Evolutionary conservation across 2,329 filamentous ascomycete genomes (phyloP).

Genomic region (Aureobasidium uvarum): DNA sequence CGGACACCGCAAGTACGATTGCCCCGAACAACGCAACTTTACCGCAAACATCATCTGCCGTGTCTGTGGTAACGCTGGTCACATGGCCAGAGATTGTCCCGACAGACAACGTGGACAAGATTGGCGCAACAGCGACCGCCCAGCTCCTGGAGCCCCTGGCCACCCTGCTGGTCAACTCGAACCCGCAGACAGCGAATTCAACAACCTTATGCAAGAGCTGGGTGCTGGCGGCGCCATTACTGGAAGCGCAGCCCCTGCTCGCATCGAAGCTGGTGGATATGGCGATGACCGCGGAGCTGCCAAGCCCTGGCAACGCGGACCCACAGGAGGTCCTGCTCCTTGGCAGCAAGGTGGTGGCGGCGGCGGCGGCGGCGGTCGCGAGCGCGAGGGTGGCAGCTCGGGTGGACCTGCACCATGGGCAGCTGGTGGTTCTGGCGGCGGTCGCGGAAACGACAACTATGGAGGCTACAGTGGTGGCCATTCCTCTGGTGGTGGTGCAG

Average conservation of each 20-base stretch:
- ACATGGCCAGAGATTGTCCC: constrained; percentile 97
- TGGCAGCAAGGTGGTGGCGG: constrained; percentile 29
- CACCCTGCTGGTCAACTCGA: constrained; percentile 58
- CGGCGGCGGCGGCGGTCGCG: constrained; percentile 29
- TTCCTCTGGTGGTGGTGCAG: constrained; percentile 30
- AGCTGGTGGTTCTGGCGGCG: constrained; percentile 27
- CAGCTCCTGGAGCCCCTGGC: constrained; percentile 42
- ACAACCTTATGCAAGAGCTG: constrained; percentile 98
- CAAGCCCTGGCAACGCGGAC: constrained; percentile 86
- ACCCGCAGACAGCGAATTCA: constrained; percentile 84
- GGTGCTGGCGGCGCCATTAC: constrained; percentile 65
- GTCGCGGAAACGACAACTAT: constrained; percentile 31
- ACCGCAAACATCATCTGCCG: constrained; percentile 99
- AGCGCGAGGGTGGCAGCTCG: constrained; percentile 29
- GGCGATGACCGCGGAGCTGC: constrained; percentile 55
- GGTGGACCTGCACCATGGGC: constrained; percentile 26
- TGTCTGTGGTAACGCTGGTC: constrained; percentile 94
- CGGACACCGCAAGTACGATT: constrained; percentile 98
- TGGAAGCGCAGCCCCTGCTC: constrained; percentile 63
- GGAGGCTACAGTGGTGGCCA: constrained; percentile 28
- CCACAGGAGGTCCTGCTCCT: constrained; percentile 62
- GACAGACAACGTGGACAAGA: constrained; percentile 86
- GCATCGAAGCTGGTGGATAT: constrained; percentile 71
- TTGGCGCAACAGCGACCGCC: constrained; percentile 75
- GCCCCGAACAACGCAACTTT: constrained; percentile 94